These are phyloP conservation scores for Clarireedia homoeocarpa DNA, from an alignment of 2,329 filamentous ascomycete genomes.

Conservation along the genomic window DNA sequence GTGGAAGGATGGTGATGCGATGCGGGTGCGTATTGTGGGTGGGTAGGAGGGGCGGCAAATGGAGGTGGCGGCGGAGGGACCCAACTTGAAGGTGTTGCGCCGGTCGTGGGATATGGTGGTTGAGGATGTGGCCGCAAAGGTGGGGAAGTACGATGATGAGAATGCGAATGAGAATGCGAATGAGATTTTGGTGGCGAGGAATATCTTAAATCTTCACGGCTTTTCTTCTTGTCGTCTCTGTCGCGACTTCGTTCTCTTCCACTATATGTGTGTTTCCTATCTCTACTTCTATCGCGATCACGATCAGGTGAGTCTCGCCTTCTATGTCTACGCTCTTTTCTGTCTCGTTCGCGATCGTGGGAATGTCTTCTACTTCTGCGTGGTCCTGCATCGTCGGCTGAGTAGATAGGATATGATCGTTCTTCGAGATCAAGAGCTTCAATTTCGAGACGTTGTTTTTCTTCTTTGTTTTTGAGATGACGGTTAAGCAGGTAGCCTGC, in stretches of 20 bases:
- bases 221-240: conserved; percentile 4
- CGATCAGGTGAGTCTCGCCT: not conserved
- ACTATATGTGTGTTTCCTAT: not conserved
- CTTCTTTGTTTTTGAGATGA: conserved; percentile 25
- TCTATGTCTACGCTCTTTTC: conserved; percentile 3
- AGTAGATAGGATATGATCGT: conserved; percentile 10
- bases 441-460: conserved; percentile 28
- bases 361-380: conserved; percentile 4
- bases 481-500: conserved; percentile 26
- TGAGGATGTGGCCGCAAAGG: not conserved
- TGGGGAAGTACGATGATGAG: not conserved
- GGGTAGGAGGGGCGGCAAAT: not conserved
- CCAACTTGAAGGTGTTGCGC: not conserved
- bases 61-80: conserved; percentile 4
- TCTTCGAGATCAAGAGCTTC: conserved; percentile 18
- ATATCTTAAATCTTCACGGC: conserved; percentile 4
- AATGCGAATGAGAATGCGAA: not conserved
- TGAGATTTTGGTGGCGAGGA: not conserved
- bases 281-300: not conserved
- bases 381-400: conserved; percentile 5
- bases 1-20: not conserved
- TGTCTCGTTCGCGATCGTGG: not conserved
- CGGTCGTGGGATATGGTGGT: not conserved
- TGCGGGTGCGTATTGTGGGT: conserved; percentile 1
- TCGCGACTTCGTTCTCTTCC: not conserved